phyloP scores from a whole-genome alignment of 257 asterid genomes.

The Thymus quinquecostatus region DNA sequence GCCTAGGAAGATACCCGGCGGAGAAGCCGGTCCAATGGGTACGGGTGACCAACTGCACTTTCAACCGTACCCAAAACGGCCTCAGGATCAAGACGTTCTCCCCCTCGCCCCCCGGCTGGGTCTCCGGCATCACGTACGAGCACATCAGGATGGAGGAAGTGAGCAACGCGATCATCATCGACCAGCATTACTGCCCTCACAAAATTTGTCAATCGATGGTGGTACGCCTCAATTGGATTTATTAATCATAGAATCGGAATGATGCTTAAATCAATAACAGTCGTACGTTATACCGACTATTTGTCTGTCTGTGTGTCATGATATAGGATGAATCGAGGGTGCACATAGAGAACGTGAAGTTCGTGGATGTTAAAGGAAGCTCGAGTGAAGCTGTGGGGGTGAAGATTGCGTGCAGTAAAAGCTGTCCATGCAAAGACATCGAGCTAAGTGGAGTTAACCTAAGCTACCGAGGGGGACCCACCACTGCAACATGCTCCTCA shows the following conservation, averaged over 20 bases:
- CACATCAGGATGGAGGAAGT: slow-evolving; percentile 19
- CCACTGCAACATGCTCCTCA: background rate
- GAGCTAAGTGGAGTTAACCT: background rate
- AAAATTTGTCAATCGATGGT: background rate
- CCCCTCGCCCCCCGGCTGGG: background rate
- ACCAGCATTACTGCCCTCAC: slow-evolving; percentile 26
- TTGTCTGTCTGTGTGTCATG: too few species aligned
- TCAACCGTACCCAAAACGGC: slow-evolving; percentile 27
- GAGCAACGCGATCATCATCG: slow-evolving; percentile 36
- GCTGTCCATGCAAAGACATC: background rate
- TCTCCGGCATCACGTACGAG: slow-evolving; percentile 15
- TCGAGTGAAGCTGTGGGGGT: background rate
- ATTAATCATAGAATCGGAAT: background rate
- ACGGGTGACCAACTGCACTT: slow-evolving; percentile 1
- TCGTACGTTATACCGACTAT: too few species aligned
- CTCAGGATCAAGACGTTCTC: slow-evolving; percentile 41
- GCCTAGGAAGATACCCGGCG: slow-evolving; percentile 27
- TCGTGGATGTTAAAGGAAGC: background rate
- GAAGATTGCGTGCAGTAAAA: background rate
- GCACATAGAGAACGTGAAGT: background rate
- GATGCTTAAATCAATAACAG: background rate
- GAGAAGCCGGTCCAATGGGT: slow-evolving; percentile 29
- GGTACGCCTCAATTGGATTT: background rate
- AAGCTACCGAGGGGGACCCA: background rate
- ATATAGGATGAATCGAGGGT: background rate